Conservation (phyloP, 441 rosid species). For the Gossypium trilobum region DNA sequence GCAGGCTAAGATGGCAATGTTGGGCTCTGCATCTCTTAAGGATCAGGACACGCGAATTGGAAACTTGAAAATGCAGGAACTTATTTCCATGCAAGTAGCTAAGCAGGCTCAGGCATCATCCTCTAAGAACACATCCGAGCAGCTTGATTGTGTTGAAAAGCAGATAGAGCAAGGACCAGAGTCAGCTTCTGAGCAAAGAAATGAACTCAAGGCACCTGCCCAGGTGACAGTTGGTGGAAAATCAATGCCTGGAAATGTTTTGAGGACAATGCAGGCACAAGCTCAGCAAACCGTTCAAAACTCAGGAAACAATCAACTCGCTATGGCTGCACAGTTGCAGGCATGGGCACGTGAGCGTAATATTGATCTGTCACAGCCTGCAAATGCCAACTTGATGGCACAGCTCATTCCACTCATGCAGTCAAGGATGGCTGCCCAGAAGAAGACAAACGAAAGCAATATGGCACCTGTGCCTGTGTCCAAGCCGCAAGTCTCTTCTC, state of each 20-base stretch:
- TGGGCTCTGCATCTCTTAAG: conserved; percentile 46
- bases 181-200: conserved; percentile 51
- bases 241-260: conserved; percentile 43
- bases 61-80: conserved; percentile 76
- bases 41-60: conserved; percentile 63
- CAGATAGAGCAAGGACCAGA: conserved; percentile 57
- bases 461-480: conserved; percentile 41
- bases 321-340: conserved; percentile 74
- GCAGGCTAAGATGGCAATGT: conserved; percentile 71
- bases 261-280: conserved; percentile 71
- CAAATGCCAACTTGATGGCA: conserved; percentile 74
- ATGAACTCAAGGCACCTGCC: conserved; percentile 45
- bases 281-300: conserved; percentile 51
- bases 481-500: conserved; percentile 66
- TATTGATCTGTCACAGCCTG: conserved; percentile 86
- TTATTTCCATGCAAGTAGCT: conserved; percentile 61
- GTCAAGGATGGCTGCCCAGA: conserved; percentile 76
- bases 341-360: conserved; percentile 88
- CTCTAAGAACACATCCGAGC: conserved; percentile 67
- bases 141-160: conserved; percentile 55
- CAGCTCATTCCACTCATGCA: conserved; percentile 77
- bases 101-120: conserved; percentile 79
- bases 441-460: conserved; percentile 61
- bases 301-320: conserved; percentile 59
- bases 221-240: conserved; percentile 54